Conservation (phyloP, 495 filamentous ascomycete genomes). For the Tuber umbilicatum region DNA sequence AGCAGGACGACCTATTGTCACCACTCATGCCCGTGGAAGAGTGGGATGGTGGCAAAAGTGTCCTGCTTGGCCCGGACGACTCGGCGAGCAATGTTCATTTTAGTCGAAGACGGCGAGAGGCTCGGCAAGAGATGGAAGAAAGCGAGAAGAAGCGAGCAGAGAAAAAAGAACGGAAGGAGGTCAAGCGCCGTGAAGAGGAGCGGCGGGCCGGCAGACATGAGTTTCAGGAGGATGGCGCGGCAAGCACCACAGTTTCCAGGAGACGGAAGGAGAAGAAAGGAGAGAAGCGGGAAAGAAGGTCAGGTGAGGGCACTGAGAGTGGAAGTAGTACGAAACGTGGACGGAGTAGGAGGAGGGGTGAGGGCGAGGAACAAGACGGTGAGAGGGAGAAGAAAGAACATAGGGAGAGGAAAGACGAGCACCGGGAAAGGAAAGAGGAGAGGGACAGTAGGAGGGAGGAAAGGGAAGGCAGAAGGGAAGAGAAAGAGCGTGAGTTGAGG, state of each 20-base stretch:
- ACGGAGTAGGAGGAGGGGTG: constrained; percentile 11
- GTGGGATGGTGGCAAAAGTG: constrained; percentile 37
- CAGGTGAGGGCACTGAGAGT: constrained; percentile 8
- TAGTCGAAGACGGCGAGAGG: constrained; percentile 33
- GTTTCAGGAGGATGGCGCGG: constrained; percentile 11
- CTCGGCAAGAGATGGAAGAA: constrained; percentile 20
- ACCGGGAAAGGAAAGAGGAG: constrained; percentile 16
- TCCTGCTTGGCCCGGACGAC: constrained; percentile 51
- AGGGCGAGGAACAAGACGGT: constrained; percentile 22
- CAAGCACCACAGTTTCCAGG: constrained; percentile 19
- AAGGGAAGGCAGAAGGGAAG: constrained; percentile 14
- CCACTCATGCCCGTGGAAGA: constrained; percentile 31
- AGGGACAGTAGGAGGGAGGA: constrained; percentile 21
- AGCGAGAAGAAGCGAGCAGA: constrained; percentile 24
- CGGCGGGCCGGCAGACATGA: constrained; percentile 4
- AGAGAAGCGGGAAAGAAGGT: constrained; percentile 10
- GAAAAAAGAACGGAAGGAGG: constrained; percentile 26
- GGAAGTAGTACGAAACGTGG: constrained; percentile 13
- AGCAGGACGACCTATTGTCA: constrained; percentile 16
- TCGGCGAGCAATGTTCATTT: constrained; percentile 77
- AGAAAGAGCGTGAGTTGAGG: not conserved
- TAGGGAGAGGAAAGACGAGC: not conserved
- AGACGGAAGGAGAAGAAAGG: constrained; percentile 16
- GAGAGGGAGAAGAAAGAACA: constrained; percentile 22
- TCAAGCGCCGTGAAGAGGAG: constrained; percentile 22